Evolutionary conservation across 805 yeast species (phyloP), one percentile per base, ranked within the genome.

Genomic region (Zygoascus ofunaensis): DNA sequence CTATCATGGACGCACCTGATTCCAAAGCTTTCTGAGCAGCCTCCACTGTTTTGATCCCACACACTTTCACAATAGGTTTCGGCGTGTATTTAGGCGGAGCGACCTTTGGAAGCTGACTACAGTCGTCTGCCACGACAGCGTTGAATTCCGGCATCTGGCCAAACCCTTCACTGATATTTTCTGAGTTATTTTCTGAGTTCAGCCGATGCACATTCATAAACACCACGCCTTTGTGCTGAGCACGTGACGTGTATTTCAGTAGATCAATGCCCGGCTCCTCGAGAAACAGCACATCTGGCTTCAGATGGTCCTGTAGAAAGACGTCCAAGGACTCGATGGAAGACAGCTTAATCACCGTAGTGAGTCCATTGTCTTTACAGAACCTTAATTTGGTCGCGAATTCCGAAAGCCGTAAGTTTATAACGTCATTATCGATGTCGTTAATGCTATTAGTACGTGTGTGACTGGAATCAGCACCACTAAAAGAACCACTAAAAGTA

Each of bases 21-120:
- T 73, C 75, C 0, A 87, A 63, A 0, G 96, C 96, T 4, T 55
- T 56, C n/a, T 62, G 49, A 0, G 96, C 97, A 0, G 85, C 85
- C 38, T 79, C 82, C 0, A 63, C 58, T 2, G 81, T 70, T 51
- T 75, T 74, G 19, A 90, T 59, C 0, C 98, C 98, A 60, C 98
- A 90, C 3, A 90, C 78, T 58, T 90, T 90, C 4, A 83, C 82
- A n/a, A 85, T 37, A 8, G 3, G 63, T 59, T 53, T 52, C 52
- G 33, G 44, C 19, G 5, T 42, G 20, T n/a, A 12, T 12, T 24
- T 12, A 3, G 19, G 37, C 23, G 19, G 28, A 14, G 22, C 14
- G n/a, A 4, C 15, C 10, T n/a, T 15, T 12, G 43, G 28, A 4
- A 38, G 24, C 17, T 23, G 26, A 14, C 34, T 18, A 10, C 37